phyloP scores from a whole-genome alignment of 495 filamentous ascomycete genomes.

The Lasiosphaeria hispida region DNA sequence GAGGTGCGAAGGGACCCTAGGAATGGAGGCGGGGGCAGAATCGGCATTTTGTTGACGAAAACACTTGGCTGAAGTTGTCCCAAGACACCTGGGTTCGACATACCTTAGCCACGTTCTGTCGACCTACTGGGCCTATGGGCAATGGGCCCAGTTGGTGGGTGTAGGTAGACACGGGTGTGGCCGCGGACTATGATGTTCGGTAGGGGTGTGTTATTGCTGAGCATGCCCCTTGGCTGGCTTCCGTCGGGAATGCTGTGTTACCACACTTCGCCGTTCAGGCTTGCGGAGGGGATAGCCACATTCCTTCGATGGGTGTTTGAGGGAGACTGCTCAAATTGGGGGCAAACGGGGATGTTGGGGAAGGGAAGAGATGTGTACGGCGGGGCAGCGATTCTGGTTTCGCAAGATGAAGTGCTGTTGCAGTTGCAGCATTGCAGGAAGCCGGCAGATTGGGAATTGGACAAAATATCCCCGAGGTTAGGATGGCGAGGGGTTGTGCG shows the following conservation, averaged over 20 bases:
- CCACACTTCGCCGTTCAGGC: not conserved
- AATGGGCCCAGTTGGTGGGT: not conserved
- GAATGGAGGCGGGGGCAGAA: not conserved
- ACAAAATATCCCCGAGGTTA: too few species aligned
- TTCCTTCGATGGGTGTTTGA: conserved; percentile 10
- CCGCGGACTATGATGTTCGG: too few species aligned
- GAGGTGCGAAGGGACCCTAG: not conserved
- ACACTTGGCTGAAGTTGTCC: not conserved
- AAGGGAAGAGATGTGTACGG: not conserved
- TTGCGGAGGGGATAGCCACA: conserved; percentile 2
- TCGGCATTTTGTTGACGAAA: not conserved
- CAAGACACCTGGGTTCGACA: not conserved
- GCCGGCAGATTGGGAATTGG: too few species aligned
- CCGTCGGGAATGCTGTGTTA: conserved; percentile 21
- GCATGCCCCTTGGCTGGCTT: not conserved
- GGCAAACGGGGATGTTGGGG: not conserved
- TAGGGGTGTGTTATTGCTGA: too few species aligned
- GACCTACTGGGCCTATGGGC: not conserved
- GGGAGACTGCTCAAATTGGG: not conserved
- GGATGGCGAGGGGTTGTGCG: too few species aligned
- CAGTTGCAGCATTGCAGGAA: too few species aligned
- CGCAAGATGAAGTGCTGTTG: too few species aligned
- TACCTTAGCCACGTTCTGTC: not conserved
- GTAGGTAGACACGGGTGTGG: too few species aligned
- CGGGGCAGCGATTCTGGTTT: too few species aligned